Base-by-base conservation (phyloP, 1,139 yeast genomes). In the Insectozyma bohioensis region DNA sequence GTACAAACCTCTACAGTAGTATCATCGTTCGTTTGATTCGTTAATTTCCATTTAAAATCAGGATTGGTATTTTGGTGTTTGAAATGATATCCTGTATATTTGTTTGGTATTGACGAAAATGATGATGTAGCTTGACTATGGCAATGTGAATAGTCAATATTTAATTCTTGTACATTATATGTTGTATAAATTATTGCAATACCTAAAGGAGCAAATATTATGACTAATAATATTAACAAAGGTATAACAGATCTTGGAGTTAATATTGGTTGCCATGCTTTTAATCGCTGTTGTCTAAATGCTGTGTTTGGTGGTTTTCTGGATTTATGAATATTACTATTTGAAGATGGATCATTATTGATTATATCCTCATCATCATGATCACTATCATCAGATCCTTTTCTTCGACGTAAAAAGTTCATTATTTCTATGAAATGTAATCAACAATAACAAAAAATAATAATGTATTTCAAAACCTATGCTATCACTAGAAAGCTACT, bases 231-330 rank as follows among this genome's bases (percentile, higher is more conserved):
- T 13, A 82, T 61, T 24, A 84, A 59, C 19, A 83, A 58, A 4
- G 92, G 92, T 15, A 84, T 67, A 34, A 83, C 88, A n/a, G 84
- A 73, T 45, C 75, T 79, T 3, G 92, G 90, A 1, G 88, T 80
- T 36, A 84, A 67, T 29, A 83, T 80, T 0, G 92, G 92, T 56
- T 84, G 92, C 92, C 92, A 84, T 38, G 92, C 83, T 51, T 82
- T 81, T 46, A 80, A 60, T 53, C 87, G 61, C 48, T 80, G 87
- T 37, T 60, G 94, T 49, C 90, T 72, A 50, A 84, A 84, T 2
- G 92, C 92, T 3, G 92, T 84, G 52, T 84, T 85, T 49, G 80
- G 82, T 9, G 85, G 88, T 49, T 80, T 78, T 41, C 85, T 62
- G 3, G 82, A 75, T 45, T 75, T 78, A 27, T 60, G 62, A 25